A percentile compares a stretch with the other conserved stretches of the same genome.
Evolutionary conservation across 1,284 basidiomycete genomes (phyloP).

Genomic region (Pholiota adiposa): DNA sequence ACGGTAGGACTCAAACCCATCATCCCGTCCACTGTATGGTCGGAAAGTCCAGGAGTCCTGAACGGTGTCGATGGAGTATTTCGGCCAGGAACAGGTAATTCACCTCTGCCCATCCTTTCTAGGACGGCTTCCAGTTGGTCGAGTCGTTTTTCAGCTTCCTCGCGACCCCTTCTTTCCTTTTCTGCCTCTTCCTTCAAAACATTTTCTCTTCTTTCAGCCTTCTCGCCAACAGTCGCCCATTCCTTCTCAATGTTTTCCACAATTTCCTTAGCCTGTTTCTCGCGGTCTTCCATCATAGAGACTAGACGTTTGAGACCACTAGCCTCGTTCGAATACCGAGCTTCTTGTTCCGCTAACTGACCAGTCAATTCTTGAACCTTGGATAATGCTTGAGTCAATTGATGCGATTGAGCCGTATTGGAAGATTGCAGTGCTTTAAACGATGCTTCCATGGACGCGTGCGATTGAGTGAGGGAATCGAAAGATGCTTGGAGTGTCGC

Average conservation of each 20-base stretch:
- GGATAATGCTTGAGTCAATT: constrained; percentile 71
- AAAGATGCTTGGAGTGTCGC: constrained; percentile 74
- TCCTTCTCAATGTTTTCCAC: constrained; percentile 80
- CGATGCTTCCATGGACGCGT: constrained; percentile 63
- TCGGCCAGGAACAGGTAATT: constrained; percentile 61
- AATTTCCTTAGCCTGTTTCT: constrained; percentile 77
- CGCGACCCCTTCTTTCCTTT: constrained; percentile 60
- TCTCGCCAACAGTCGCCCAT: constrained; percentile 73
- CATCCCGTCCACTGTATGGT: constrained; percentile 53
- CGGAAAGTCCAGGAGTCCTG: constrained; percentile 43
- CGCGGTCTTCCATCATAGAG: constrained; percentile 81
- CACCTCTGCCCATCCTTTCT: constrained; percentile 68
- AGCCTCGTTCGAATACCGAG: constrained; percentile 76
- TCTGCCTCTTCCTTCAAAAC: constrained; percentile 69
- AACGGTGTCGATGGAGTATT: constrained; percentile 54
- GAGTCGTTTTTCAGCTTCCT: constrained; percentile 62
- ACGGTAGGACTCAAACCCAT: constrained; percentile 82
- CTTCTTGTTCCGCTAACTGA: constrained; percentile 80
- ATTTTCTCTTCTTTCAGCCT: constrained; percentile 69
- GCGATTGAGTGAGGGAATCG: constrained; percentile 68
- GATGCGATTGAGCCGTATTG: constrained; percentile 66
- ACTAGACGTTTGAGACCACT: constrained; percentile 74
- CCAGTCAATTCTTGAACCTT: constrained; percentile 74
- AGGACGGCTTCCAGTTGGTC: constrained; percentile 67
- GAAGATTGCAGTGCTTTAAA: constrained; percentile 73